Percentiles rank a stretch among this genome's conserved stretches.
Conservation (phyloP, 345 rosid genomes). For the Bruguiera parviflora region DNA sequence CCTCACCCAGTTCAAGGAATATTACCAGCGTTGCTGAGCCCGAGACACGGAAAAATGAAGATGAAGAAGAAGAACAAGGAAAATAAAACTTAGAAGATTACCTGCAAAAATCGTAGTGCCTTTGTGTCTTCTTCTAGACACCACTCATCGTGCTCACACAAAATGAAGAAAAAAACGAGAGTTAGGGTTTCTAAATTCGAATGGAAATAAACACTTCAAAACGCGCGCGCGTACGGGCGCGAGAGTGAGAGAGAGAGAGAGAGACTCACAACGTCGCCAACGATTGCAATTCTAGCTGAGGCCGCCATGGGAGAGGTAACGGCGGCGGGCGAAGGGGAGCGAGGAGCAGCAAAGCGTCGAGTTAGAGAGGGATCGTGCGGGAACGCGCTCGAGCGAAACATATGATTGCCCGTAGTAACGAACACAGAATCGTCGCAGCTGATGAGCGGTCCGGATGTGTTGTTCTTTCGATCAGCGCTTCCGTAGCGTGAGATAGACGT, state of each 20-base stretch:
- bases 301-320: conserved; percentile 36
- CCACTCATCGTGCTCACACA: conserved; percentile 73
- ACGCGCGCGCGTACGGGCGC: too few species aligned
- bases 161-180: background rate
- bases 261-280: conserved; percentile 56
- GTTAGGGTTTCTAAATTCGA: background rate
- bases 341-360: background rate
- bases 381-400: conserved; percentile 25
- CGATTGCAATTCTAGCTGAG: conserved; percentile 48
- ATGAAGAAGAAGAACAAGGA: background rate
- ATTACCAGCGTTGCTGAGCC: too few species aligned
- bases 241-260: background rate
- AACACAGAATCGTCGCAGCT: too few species aligned
- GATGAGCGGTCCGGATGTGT: too few species aligned
- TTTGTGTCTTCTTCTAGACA: conserved; percentile 64
- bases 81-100: conserved; percentile 11
- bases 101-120: conserved; percentile 70
- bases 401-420: background rate
- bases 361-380: conserved; percentile 18
- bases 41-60: too few species aligned
- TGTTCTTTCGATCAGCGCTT: too few species aligned
- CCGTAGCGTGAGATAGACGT: too few species aligned
- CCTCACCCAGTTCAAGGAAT: too few species aligned
- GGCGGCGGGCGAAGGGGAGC: conserved; percentile 14
- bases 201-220: background rate